Evolutionary conservation across 495 filamentous ascomycete species (phyloP), one percentile per base, ranked within the genome.

Genomic region (Talaromyces wortmannii): DNA sequence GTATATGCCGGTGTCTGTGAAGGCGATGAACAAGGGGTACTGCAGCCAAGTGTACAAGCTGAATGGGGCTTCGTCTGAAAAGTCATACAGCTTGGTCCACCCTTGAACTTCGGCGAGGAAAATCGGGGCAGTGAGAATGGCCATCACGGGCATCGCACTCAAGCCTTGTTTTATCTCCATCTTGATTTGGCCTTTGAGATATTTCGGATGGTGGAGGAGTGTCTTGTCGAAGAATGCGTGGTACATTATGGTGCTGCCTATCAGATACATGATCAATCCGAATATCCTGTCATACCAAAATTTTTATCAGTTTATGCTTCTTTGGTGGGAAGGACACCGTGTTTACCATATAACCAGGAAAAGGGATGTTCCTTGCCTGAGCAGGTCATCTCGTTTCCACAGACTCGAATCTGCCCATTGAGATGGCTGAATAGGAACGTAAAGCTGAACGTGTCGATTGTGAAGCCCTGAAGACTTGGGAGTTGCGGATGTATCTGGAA

Each of bases 1-100:
- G 77, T 91, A 91, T 73, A 91, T 87, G 66, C 69, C 73, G 64
- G 76, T 82, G 69, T 91, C 87, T 67, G 88, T 91, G 70, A 90
- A 91, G 57, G 80, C 36, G 62, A 91, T 68, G 72, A 90, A 91
- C 57, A 88, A 65, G 33, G 87, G 87, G 73, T 88, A 88, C 67
- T 90, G 87, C 15, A 85, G 48, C 55, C 68, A 75, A 66, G 87
- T 78, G 71, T 88, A 89, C 76, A 75, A 10, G 83, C 78, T 0
- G 77, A 81, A 4, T 6, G 50, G 18, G 13, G n/a, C 44, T 17
- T 85, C 78, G 44, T 69, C 71, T 45, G 74, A 8, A 16, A 44
- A 49, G 61, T 86, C 79, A 76, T 90, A 91, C 51, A 91, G 78
- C 63, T 82, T 83, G 52, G 79, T 81, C 70, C 83, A 81, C 32